Percentiles rank a stretch among this genome's conserved stretches.
Evolutionary conservation across 2,329 filamentous ascomycete species (phyloP).

Genomic region (Neodidymelliopsis sp.): DNA sequence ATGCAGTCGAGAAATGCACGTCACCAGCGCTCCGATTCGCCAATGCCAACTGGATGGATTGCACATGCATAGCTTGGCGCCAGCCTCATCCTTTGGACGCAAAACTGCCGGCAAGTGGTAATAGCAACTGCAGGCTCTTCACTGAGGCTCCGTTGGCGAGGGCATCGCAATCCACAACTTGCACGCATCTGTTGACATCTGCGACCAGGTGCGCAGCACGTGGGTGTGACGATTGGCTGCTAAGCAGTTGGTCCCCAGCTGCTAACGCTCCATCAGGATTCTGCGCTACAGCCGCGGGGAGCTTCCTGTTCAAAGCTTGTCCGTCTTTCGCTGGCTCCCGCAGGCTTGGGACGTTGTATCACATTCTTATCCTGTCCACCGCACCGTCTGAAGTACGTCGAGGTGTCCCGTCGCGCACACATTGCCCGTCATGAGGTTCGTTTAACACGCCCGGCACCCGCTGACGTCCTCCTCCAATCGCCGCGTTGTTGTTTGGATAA

Average conservation of each 20-base stretch:
- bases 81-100: not conserved
- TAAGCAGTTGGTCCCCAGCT: slow-evolving; percentile 15
- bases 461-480: slow-evolving; percentile 22
- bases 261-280: slow-evolving; percentile 22
- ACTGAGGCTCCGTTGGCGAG: not conserved
- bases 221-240: slow-evolving; percentile 29
- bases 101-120: not conserved
- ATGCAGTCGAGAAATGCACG: slow-evolving; percentile 3
- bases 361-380: slow-evolving; percentile 12
- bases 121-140: not conserved
- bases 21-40: slow-evolving; percentile 14
- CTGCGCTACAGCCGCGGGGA: slow-evolving; percentile 18
- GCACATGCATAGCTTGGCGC: slow-evolving; percentile 9
- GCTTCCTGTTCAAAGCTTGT: slow-evolving; percentile 10
- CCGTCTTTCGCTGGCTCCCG: slow-evolving; percentile 12
- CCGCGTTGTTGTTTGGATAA: slow-evolving; percentile 25
- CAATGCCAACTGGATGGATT: slow-evolving; percentile 10
- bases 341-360: slow-evolving; percentile 14
- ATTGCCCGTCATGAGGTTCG: slow-evolving; percentile 38
- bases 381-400: slow-evolving; percentile 14
- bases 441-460: slow-evolving; percentile 15
- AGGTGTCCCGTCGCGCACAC: slow-evolving; percentile 7
- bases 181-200: slow-evolving; percentile 12
- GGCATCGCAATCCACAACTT: not conserved
- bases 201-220: slow-evolving; percentile 17